These are phyloP conservation scores for Macrolepiota albuminosa DNA, from an alignment of 768 basidiomycete species.

Conservation along the genomic window DNA sequence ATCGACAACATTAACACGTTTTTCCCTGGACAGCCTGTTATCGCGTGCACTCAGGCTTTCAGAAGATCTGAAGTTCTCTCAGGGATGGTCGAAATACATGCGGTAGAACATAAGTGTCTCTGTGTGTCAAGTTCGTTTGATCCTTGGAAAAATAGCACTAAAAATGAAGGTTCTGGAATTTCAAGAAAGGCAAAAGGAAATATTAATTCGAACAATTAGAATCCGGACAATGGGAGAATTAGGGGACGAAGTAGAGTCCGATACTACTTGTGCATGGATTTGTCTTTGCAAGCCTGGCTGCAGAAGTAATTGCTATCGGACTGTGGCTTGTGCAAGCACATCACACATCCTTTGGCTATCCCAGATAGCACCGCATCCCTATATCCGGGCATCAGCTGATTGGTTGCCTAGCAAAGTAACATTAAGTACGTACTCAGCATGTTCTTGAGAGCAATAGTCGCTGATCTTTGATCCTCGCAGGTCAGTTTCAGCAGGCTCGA, in stretches of 20 bases:
- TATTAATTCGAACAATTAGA: background rate
- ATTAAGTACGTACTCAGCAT: conserved; percentile 50
- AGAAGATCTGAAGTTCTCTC: background rate
- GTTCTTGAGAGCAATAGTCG: conserved; percentile 55
- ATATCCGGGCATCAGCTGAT: background rate
- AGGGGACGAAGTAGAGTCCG: background rate
- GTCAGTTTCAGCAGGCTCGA: conserved; percentile 52
- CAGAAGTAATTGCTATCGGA: conserved; percentile 61
- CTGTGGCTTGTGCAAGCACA: conserved; percentile 60
- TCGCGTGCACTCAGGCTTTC: background rate
- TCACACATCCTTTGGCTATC: conserved; percentile 51
- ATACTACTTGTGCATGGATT: conserved; percentile 48
- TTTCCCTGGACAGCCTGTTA: background rate
- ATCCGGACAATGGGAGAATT: background rate
- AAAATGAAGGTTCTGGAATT: background rate
- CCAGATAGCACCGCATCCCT: conserved; percentile 58
- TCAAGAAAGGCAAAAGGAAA: background rate
- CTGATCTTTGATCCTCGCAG: conserved; percentile 44
- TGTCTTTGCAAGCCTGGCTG: conserved; percentile 50
- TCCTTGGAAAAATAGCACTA: background rate
- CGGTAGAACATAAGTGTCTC: background rate
- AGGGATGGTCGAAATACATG: background rate
- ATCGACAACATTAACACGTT: background rate
- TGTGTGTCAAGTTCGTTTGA: background rate
- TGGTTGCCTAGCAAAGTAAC: conserved; percentile 4